Evolutionary conservation across 2,329 filamentous ascomycete species (phyloP).

Genomic region (Arachnomyces sp.): DNA sequence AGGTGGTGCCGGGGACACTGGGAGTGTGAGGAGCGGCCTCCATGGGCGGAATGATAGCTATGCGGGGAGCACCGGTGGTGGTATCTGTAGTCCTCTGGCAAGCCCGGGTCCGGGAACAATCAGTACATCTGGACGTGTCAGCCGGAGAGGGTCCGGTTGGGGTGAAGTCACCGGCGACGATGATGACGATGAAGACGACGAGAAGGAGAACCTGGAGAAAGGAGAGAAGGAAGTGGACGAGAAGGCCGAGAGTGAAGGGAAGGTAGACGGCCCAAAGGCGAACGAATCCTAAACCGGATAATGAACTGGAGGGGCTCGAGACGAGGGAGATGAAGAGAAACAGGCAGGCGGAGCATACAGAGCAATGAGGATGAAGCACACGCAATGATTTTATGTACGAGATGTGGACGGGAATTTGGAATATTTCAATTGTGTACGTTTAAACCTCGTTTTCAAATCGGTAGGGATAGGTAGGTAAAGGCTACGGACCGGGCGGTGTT

Average conservation of each 20-base stretch:
- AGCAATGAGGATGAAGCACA: too few species aligned
- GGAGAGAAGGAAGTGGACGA: not conserved
- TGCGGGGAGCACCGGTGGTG: constrained; percentile 61
- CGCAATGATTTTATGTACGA: too few species aligned
- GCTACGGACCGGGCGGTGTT: too few species aligned
- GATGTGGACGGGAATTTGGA: too few species aligned
- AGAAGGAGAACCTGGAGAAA: constrained; percentile 2
- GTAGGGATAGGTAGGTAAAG: too few species aligned
- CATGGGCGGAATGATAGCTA: constrained; percentile 78
- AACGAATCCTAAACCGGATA: too few species aligned
- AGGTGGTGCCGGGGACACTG: constrained; percentile 51
- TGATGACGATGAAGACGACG: constrained; percentile 23
- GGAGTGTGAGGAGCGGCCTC: constrained; percentile 70
- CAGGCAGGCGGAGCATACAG: too few species aligned
- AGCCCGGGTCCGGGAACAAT: constrained; percentile 28
- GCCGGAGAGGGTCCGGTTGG: constrained; percentile 38
- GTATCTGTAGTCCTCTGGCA: constrained; percentile 57
- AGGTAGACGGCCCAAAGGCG: too few species aligned
- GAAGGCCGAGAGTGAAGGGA: not conserved
- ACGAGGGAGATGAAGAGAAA: too few species aligned
- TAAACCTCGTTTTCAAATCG: too few species aligned
- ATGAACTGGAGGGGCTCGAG: too few species aligned
- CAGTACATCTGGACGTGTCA: constrained; percentile 26
- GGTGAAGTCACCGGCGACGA: constrained; percentile 36
- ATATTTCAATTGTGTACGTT: too few species aligned